Conservation (phyloP, 192 early-diverging fungal genomes). For the Podila minutissima region DNA sequence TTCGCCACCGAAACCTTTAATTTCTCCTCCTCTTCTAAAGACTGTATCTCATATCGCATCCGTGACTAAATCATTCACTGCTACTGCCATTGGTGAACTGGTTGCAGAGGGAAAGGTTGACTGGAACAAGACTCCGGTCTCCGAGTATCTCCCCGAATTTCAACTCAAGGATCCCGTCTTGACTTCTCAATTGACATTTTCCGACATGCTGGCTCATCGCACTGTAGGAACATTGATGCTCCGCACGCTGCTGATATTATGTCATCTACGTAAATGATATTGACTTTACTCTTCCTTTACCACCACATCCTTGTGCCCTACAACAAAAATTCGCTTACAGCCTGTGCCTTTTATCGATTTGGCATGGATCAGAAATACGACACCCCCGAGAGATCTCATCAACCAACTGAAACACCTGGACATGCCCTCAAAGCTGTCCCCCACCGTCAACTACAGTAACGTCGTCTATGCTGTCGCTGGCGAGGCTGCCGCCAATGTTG, state of each 20-base stretch:
- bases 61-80: conserved; percentile 22
- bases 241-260: neutral
- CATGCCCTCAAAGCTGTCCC: neutral
- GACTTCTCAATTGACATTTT: neutral
- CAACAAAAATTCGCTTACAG: no score
- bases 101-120: conserved; percentile 29
- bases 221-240: neutral
- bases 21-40: neutral
- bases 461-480: conserved; percentile 1
- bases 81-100: conserved; percentile 31
- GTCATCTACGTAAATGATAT: no score
- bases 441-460: neutral
- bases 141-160: conserved; percentile 8
- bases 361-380: no score
- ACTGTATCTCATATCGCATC: conserved; percentile 14
- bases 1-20: no score
- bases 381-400: no score
- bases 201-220: conserved; percentile 2
- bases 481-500: conserved; percentile 9
- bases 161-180: neutral
- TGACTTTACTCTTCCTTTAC: no score
- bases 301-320: no score
- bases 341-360: no score
- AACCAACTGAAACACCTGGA: neutral
- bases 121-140: conserved; percentile 20